Conservation (phyloP, 2,329 filamentous ascomycete species). For the Neonectria punicea region DNA sequence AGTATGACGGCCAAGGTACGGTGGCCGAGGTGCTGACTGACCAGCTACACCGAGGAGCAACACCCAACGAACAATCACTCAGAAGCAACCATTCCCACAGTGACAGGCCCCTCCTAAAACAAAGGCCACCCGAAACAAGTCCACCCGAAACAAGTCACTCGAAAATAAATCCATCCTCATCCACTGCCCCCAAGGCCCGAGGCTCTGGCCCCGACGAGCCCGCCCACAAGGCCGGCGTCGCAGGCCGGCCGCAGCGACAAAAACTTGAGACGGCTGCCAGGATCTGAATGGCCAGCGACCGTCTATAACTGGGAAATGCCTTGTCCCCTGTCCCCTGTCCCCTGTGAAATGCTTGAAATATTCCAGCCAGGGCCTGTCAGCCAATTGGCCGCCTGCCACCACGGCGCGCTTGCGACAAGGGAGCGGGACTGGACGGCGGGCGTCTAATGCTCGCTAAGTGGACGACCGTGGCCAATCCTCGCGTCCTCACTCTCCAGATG, state of each 20-base stretch:
- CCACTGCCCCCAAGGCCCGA: neutral
- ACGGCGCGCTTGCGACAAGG: slow-evolving; percentile 37
- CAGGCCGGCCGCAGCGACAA: slow-evolving; percentile 26
- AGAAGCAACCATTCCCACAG: neutral
- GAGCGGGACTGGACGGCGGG: slow-evolving; percentile 33
- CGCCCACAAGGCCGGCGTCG: slow-evolving; percentile 29
- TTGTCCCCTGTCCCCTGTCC: too few relatives aligned
- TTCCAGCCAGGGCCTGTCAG: slow-evolving; percentile 5
- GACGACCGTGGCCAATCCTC: slow-evolving; percentile 35
- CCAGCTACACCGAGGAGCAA: too few relatives aligned
- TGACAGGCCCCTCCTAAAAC: too few relatives aligned
- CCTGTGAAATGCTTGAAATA: too few relatives aligned
- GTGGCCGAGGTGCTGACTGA: too few relatives aligned
- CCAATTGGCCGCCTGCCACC: slow-evolving; percentile 33
- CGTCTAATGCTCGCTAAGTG: slow-evolving; percentile 17
- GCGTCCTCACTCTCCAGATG: slow-evolving; percentile 11
- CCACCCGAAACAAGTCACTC: too few relatives aligned
- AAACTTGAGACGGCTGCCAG: slow-evolving; percentile 14
- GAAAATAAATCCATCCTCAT: neutral
- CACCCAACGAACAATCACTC: too few relatives aligned
- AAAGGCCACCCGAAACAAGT: too few relatives aligned
- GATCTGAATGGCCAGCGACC: slow-evolving; percentile 3
- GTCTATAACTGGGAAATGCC: neutral
- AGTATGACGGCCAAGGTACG: neutral
- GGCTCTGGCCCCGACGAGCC: slow-evolving; percentile 20